A percentile compares a stretch with the other conserved stretches of the same genome.
Evolutionary conservation across 2,329 filamentous ascomycete species (phyloP).

Genomic region (Colletotrichum lentis): DNA sequence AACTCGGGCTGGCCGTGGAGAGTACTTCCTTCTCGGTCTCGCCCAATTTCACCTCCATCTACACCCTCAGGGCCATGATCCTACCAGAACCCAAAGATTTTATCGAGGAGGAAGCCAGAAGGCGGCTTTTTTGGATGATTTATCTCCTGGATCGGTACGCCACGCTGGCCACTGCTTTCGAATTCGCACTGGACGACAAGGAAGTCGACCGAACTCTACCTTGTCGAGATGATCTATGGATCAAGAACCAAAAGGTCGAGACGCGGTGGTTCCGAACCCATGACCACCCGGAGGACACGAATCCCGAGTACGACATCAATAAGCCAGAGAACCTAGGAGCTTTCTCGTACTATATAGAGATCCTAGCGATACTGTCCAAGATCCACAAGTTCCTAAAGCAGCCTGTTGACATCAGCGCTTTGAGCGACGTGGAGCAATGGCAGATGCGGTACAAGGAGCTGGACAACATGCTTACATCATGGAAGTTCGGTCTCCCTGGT

Average conservation of each 20-base stretch:
- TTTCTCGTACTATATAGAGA: conserved; percentile 90
- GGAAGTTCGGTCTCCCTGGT: conserved; percentile 83
- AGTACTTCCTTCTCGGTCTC: conserved; percentile 80
- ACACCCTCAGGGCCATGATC: conserved; percentile 85
- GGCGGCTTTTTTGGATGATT: conserved; percentile 92
- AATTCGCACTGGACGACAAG: conserved; percentile 87
- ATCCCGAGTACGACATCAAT: conserved; percentile 69
- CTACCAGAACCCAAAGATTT: conserved; percentile 84
- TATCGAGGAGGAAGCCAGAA: conserved; percentile 86
- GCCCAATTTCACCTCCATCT: conserved; percentile 84
- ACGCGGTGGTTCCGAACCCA: conserved; percentile 79
- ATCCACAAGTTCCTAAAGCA: conserved; percentile 90
- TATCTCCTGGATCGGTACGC: conserved; percentile 91
- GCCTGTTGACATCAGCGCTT: conserved; percentile 85
- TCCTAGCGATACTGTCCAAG: conserved; percentile 84
- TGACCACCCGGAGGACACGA: conserved; percentile 51
- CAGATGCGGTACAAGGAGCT: conserved; percentile 86
- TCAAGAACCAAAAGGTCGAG: conserved; percentile 83
- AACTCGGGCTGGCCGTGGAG: conserved; percentile 85
- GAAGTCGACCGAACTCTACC: conserved; percentile 89
- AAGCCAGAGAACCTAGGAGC: conserved; percentile 83
- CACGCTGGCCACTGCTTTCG: conserved; percentile 89
- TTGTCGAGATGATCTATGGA: conserved; percentile 86
- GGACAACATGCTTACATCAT: conserved; percentile 78
- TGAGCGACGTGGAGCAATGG: conserved; percentile 89